phyloP scores from a whole-genome alignment of 768 basidiomycete genomes.

The Boletus sp. region DNA sequence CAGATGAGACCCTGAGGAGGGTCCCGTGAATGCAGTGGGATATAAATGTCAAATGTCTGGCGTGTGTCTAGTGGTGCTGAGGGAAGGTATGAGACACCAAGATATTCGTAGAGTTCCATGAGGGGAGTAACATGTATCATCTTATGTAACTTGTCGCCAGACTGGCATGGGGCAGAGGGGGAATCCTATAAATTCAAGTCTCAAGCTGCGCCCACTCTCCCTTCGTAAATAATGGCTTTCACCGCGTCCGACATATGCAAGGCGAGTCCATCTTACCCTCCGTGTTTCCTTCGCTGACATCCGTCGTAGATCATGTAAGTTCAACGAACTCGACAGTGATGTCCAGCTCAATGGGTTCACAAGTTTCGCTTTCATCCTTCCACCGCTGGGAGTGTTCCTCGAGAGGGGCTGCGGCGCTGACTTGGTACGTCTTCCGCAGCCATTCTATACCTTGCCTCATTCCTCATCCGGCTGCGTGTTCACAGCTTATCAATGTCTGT shows the following conservation, averaged over 20 bases:
- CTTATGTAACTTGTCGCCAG: background rate
- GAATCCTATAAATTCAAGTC: slow-evolving; percentile 13
- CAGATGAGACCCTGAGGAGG: slow-evolving; percentile 45
- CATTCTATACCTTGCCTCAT: background rate
- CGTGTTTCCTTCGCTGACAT: background rate
- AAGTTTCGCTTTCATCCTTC: slow-evolving; percentile 68
- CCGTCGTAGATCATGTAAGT: slow-evolving; percentile 43
- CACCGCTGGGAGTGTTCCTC: slow-evolving; percentile 84
- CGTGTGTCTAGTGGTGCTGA: slow-evolving; percentile 25
- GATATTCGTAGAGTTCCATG: slow-evolving; percentile 14
- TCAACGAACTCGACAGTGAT: background rate
- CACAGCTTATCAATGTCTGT: slow-evolving; percentile 65
- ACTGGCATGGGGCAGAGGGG: background rate
- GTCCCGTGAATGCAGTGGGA: slow-evolving; percentile 23
- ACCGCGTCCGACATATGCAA: slow-evolving; percentile 77
- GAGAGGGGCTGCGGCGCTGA: slow-evolving; percentile 82
- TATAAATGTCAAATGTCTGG: slow-evolving; percentile 57
- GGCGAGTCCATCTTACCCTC: slow-evolving; percentile 34
- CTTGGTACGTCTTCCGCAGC: slow-evolving; percentile 46
- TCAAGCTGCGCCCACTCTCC: no score
- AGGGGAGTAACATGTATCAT: no score
- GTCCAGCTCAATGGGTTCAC: slow-evolving; percentile 12
- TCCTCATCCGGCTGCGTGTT: slow-evolving; percentile 15
- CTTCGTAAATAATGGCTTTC: slow-evolving; percentile 59
- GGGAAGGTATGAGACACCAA: slow-evolving; percentile 37